Evolutionary conservation across 306 rosid genomes (phyloP).

Genomic region (Medicago arabica): DNA sequence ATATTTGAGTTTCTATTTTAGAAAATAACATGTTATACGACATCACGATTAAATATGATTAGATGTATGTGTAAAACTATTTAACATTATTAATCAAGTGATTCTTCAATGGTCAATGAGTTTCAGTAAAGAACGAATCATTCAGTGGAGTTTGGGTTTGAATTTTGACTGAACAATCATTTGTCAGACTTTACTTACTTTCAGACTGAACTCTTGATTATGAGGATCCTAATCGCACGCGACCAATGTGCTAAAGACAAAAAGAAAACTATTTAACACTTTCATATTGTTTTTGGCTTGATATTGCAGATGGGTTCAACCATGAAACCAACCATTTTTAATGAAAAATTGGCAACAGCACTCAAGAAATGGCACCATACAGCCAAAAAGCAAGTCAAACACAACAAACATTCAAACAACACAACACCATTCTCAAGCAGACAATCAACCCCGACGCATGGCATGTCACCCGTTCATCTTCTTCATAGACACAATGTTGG

Average conservation of each 20-base stretch:
- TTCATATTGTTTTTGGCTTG: not conserved
- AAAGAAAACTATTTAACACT: too few relatives aligned
- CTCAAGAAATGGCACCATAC: conserved; percentile 65
- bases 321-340: conserved; percentile 71
- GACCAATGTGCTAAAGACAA: too few relatives aligned
- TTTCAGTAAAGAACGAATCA: too few relatives aligned
- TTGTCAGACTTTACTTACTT: too few relatives aligned
- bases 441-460: conserved; percentile 61
- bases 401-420: conserved; percentile 45
- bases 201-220: too few relatives aligned
- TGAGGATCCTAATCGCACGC: too few relatives aligned
- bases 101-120: too few relatives aligned
- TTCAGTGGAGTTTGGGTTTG: too few relatives aligned
- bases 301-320: conserved; percentile 72
- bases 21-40: not conserved
- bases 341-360: conserved; percentile 65
- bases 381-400: conserved; percentile 57
- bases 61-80: too few relatives aligned
- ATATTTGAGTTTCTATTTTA: not conserved
- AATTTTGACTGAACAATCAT: too few relatives aligned
- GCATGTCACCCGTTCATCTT: conserved; percentile 75
- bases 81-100: too few relatives aligned
- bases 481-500: conserved; percentile 48
- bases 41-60: too few relatives aligned
- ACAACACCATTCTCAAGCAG: conserved; percentile 62